Base-by-base conservation (phyloP, 1,284 basidiomycete species). In the Ceratobasidium sp. region DNA sequence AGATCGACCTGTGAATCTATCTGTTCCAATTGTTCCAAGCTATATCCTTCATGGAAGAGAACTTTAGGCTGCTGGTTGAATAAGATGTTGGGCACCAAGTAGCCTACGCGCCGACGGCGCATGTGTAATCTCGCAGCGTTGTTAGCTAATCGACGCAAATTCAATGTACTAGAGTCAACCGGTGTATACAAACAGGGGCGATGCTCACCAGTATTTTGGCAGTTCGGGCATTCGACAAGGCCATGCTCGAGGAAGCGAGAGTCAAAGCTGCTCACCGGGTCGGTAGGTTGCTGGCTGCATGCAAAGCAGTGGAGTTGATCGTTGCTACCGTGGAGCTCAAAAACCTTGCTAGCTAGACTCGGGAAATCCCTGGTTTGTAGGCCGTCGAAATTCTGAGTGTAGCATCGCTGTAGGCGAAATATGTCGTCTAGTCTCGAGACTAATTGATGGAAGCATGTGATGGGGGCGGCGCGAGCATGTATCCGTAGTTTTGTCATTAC, bases 291-390 rank as follows among this genome's bases (percentile, higher is more conserved):
- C 13, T 27, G 22, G 29, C 11, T 19, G 9, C 54, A 58, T 14
- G 29, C 6, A 6, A 19, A 19, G 31, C 54, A 58, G 14, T 31
- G 31, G 3, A 58, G 6, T 5, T 34, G 29, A 11, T 58, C 11
- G 31, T 58, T 58, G 13, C 29, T 58, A 7, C 54, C 54, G 16
- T 58, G 54, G 7, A 58, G 24, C 16, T 58, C 54, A 11, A 19
- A 14, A 2, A 37, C 16, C 11, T 2, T 19, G 13, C 24, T 6
- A 6, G 13, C n/a, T 11, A 58, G 31, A 11, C 6, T 1, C 16
- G 54, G 54, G 31, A 16, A 58, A 16, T 58, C 54, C 11, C 54
- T 22, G 8, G 54, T 58, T 31, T 58, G 54, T 16, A 58, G 14
- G 6, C 54, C 54, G 16, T 58, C 54, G 31, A 58, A 19, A 16